These are phyloP conservation scores for Penicillium sp. DNA, from an alignment of 2,329 filamentous ascomycete genomes.

Conservation along the genomic window DNA sequence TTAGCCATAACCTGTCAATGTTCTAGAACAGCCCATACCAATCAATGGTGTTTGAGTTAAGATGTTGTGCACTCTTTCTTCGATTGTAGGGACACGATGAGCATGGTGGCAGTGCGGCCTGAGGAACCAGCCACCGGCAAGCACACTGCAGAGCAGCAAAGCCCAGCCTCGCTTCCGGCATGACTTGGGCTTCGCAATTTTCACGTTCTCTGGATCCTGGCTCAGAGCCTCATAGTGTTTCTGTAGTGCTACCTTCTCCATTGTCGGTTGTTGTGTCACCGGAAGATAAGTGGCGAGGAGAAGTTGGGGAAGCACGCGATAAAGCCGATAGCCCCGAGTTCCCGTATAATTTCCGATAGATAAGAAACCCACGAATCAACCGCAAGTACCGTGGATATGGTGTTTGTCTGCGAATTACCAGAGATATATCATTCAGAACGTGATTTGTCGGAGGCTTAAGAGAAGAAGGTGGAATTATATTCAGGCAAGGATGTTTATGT, in stretches of 20 bases:
- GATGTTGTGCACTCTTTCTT: slow-evolving; percentile 46
- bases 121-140: slow-evolving; percentile 16
- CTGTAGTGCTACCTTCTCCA: slow-evolving; percentile 3
- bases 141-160: slow-evolving; percentile 9
- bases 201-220: background rate
- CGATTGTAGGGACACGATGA: slow-evolving; percentile 22
- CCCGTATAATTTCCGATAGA: background rate
- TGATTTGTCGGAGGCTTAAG: too few species aligned
- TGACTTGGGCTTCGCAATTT: background rate
- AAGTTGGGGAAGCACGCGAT: background rate
- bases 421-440: too few species aligned
- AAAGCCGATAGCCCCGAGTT: background rate
- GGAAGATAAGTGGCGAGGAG: background rate
- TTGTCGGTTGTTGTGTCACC: background rate
- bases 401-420: too few species aligned
- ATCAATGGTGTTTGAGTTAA: slow-evolving; percentile 51
- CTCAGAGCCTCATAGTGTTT: background rate
- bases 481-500: too few species aligned
- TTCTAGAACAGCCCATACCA: slow-evolving; percentile 31
- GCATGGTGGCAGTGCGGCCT: slow-evolving; percentile 8
- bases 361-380: background rate
- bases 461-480: too few species aligned
- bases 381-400: too few species aligned
- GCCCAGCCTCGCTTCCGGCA: slow-evolving; percentile 4
- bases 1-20: background rate